phyloP scores from a whole-genome alignment of 1,284 basidiomycete genomes.

The Neotropicomus parvogracilis region DNA sequence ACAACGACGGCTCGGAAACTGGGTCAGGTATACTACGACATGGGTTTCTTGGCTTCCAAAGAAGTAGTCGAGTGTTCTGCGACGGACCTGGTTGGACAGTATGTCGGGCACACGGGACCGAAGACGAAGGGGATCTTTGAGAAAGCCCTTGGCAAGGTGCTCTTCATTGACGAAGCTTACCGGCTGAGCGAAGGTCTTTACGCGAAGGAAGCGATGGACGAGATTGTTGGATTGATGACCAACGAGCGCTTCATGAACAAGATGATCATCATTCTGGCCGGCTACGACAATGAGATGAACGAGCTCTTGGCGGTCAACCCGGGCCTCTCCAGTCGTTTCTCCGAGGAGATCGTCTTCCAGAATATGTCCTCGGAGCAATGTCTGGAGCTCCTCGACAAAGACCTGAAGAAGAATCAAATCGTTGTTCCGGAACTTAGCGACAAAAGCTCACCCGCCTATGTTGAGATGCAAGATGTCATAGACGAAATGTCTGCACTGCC shows the following conservation, averaged over 20 bases:
- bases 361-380: conserved; percentile 52
- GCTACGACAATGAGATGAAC: conserved; percentile 67
- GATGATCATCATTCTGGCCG: conserved; percentile 62
- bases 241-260: conserved; percentile 52
- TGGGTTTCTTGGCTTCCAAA: conserved; percentile 25
- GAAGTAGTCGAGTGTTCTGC: conserved; percentile 60
- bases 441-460: conserved; percentile 30
- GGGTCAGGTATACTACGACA: conserved; percentile 35
- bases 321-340: conserved; percentile 65
- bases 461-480: conserved; percentile 38
- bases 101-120: conserved; percentile 65
- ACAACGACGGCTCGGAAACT: conserved; percentile 44
- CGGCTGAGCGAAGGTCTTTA: conserved; percentile 55
- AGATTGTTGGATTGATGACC: conserved; percentile 59
- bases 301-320: conserved; percentile 52
- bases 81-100: conserved; percentile 62
- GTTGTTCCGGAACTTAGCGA: conserved; percentile 38
- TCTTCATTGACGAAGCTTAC: conserved; percentile 69
- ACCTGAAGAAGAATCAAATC: conserved; percentile 44
- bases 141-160: conserved; percentile 57
- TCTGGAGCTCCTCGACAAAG: conserved; percentile 45
- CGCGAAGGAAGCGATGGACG: conserved; percentile 65
- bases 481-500: conserved; percentile 41
- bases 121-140: conserved; percentile 56
- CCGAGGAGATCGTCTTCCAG: conserved; percentile 52